Base-by-base conservation (phyloP, 331 rosid genomes). In the Phaseolus coccineus region DNA sequence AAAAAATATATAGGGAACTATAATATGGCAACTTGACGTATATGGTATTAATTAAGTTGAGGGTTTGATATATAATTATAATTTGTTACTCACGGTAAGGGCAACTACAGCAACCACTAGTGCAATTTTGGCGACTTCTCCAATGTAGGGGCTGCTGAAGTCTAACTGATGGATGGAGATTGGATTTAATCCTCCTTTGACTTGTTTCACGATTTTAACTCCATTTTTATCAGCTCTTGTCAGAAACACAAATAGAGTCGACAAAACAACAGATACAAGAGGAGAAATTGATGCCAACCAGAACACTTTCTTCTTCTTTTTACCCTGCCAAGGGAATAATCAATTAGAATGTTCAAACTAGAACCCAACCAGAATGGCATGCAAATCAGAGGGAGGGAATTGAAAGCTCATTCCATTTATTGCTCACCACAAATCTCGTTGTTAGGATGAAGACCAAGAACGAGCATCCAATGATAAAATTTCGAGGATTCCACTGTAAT, bases 261-360 rank as follows among this genome's bases (percentile, higher is more conserved):
- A 88, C 15, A 90, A 0, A 40, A 91, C 58, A 16, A 93, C 89
- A 2, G 89, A 90, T 10, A 87, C 39, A 8, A 93, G 88, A 74
- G 98, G 93, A 14, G 97, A 81, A 14, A 91, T 81, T 50, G 97
- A 86, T 63, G 93, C 79, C 85, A 93, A 73, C 97, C 98, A 90
- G 80, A 91, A 90, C 19, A 93, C 58, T 31, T 83, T 88, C 88
- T 72, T 90, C 81, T 86, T 87, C 84, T 47, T 91, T 76, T 80
- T 87, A 16, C 93, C 91, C 97, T 93, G 90, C 14, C 0, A 56
- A 5, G 62, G 4, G 13, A 55, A 44, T 48, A 55, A 44, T 48
- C 3, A 62, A 56, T 64, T 62, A 62, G 0, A 22, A 16, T 42
- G 8, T 63, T 77, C 74, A 66, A 52, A 53, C 35, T 65, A 46